Evolutionary conservation across 129 eudicot species (phyloP).

Genomic region (Oenanthe sinensis): DNA sequence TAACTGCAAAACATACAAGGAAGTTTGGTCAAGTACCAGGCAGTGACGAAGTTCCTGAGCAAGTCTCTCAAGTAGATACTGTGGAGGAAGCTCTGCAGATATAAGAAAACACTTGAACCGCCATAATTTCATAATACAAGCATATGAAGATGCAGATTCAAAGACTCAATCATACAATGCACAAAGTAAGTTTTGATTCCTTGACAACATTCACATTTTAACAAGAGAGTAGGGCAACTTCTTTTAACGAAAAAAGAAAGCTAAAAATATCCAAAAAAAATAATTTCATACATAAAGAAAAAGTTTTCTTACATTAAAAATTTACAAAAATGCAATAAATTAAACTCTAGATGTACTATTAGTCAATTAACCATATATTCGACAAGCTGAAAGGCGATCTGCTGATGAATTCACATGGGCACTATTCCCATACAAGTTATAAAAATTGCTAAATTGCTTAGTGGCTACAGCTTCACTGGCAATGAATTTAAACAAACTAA

Average conservation of each 20-base stretch:
- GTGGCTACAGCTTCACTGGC: too few relatives aligned
- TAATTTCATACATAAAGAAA: not conserved
- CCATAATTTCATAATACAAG: not conserved
- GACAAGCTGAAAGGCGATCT: not conserved
- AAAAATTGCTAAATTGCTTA: too few relatives aligned
- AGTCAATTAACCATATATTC: not conserved
- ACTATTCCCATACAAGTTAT: too few relatives aligned
- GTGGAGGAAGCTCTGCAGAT: slow-evolving; percentile 89
- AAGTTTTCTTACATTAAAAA: not conserved
- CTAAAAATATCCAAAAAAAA: not conserved
- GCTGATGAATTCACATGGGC: not conserved
- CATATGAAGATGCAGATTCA: not conserved
- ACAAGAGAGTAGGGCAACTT: not conserved
- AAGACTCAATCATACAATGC: not conserved
- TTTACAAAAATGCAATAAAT: not conserved
- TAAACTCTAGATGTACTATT: not conserved
- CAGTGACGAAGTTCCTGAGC: slow-evolving; percentile 81
- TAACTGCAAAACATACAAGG: not conserved
- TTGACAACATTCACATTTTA: not conserved
- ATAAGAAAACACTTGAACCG: not conserved
- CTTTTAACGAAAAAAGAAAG: not conserved
- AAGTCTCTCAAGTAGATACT: slow-evolving; percentile 78
- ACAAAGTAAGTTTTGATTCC: not conserved
- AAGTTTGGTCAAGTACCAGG: slow-evolving; percentile 36
- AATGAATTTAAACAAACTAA: too few relatives aligned